Base-by-base conservation (phyloP, 139 green algal genomes). In the Pleodorina starrii region DNA sequence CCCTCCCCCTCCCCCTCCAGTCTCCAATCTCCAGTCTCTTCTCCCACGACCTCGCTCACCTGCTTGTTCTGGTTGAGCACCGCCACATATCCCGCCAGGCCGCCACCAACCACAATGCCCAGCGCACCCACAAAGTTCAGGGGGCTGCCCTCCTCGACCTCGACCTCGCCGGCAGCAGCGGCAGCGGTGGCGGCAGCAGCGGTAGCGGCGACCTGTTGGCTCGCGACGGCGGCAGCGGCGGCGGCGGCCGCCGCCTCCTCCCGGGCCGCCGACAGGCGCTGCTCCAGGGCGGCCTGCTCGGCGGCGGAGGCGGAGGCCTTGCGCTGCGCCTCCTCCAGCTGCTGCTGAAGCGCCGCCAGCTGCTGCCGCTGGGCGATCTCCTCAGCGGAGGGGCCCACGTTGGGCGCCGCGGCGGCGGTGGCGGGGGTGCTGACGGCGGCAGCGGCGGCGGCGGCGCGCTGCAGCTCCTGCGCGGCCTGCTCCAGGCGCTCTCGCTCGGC, bases 61-160 rank as follows among this genome's bases (percentile, higher is more conserved):
- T 90, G 17, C 71, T 91, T 93, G 79, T 90, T 89, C 46, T 87
- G 74, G 51, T 90, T 90, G 21, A 93, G 85, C 44, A 91, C 66
- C 32, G 76, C 87, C 78, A 93, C 80, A 66, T 91, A 93, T 57
- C 90, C 90, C 0, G 66, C 90, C 46, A 93, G 80, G 14, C 85
- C 90, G 40, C 90, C 90, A 36, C 90, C 90, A 23, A 87, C 59
- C 36, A 91, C 40, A 32, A 93, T 89, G 59, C 90, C 90, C 35
- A 93, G 57, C 19, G 42, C 86, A 38, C 89, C 89, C 11, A 93
- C 19, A 21, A 89, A 73, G 6, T 74, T 82, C 4, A 90, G 25
- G 4, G 82, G 77, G 59, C 79, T 85, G 12, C 29, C 74, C 44
- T 54, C 4, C 9, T 80, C 40, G 1, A 35, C 23, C 19, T 16